Evolutionary conservation across 768 basidiomycete genomes (phyloP).

Genomic region (Tulasnella calospora): DNA sequence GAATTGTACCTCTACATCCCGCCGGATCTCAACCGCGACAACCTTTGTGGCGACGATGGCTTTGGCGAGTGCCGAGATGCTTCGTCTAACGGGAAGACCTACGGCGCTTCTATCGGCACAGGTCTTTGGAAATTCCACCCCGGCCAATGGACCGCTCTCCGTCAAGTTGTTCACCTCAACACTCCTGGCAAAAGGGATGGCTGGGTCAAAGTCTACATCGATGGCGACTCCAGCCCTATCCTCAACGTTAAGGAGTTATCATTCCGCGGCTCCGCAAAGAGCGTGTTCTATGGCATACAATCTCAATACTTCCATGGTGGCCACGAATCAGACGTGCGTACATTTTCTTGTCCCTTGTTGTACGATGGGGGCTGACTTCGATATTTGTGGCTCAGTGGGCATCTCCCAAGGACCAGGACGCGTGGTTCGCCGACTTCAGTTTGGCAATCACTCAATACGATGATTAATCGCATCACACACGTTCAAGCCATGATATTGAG

Average conservation of each 20-base stretch:
- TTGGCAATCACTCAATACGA: slow-evolving; percentile 14
- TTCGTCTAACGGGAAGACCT: slow-evolving; percentile 33
- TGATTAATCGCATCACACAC: not conserved
- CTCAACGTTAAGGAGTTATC: not conserved
- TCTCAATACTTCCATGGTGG: slow-evolving; percentile 17
- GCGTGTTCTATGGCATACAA: not conserved
- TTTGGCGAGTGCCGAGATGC: slow-evolving; percentile 52
- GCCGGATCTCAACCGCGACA: not conserved
- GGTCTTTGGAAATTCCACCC: slow-evolving; percentile 59
- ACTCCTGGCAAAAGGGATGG: slow-evolving; percentile 64
- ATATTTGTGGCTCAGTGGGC: slow-evolving; percentile 4
- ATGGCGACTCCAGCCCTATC: not conserved
- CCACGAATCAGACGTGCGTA: slow-evolving; percentile 2
- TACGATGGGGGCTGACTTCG: not conserved
- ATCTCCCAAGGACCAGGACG: slow-evolving; percentile 16
- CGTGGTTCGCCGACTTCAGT: slow-evolving; percentile 23
- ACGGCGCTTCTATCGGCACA: slow-evolving; percentile 64
- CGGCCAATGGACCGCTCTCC: slow-evolving; percentile 61
- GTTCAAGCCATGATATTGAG: not conserved
- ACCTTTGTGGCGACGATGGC: slow-evolving; percentile 45
- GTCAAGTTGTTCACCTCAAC: slow-evolving; percentile 68
- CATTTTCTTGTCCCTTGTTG: too few relatives aligned
- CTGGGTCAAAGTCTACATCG: slow-evolving; percentile 31
- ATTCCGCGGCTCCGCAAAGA: not conserved
- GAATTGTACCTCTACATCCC: slow-evolving; percentile 73